Conservation (phyloP, 163 green algal species). For the Scenedesmus sp. region DNA sequence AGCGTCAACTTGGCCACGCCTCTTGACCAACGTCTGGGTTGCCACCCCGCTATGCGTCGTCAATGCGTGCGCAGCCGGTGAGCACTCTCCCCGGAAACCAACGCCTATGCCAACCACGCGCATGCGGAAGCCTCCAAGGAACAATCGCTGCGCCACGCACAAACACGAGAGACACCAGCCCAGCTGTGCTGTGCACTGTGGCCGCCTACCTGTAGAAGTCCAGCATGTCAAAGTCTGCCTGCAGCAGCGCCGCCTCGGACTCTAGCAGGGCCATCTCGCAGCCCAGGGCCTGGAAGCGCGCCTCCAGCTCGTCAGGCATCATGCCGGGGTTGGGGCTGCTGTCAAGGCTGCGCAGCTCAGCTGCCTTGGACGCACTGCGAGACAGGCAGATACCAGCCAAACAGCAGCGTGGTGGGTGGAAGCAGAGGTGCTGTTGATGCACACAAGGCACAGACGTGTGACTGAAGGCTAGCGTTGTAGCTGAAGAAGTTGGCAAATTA, state of each 20-base stretch:
- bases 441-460: too few relatives aligned
- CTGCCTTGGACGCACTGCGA: slow-evolving; percentile 26
- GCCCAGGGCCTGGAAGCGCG: not conserved
- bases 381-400: not conserved
- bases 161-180: too few relatives aligned
- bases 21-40: too few relatives aligned
- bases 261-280: slow-evolving; percentile 53
- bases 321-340: not conserved
- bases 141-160: not conserved
- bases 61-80: too few relatives aligned
- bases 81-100: too few relatives aligned
- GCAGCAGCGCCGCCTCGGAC: slow-evolving; percentile 51
- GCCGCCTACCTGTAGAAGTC: slow-evolving; percentile 6
- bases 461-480: too few relatives aligned
- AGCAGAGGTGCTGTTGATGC: not conserved
- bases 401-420: not conserved
- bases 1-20: too few relatives aligned
- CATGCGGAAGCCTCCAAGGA: not conserved
- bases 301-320: not conserved
- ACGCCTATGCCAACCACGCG: too few relatives aligned
- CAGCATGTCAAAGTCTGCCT: slow-evolving; percentile 48
- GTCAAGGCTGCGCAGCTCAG: slow-evolving; percentile 13
- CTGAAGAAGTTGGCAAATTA: too few relatives aligned
- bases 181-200: not conserved
- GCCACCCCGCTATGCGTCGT: too few relatives aligned